phyloP scores from a whole-genome alignment of 495 filamentous ascomycete species.

The Lophium mytilinum region DNA sequence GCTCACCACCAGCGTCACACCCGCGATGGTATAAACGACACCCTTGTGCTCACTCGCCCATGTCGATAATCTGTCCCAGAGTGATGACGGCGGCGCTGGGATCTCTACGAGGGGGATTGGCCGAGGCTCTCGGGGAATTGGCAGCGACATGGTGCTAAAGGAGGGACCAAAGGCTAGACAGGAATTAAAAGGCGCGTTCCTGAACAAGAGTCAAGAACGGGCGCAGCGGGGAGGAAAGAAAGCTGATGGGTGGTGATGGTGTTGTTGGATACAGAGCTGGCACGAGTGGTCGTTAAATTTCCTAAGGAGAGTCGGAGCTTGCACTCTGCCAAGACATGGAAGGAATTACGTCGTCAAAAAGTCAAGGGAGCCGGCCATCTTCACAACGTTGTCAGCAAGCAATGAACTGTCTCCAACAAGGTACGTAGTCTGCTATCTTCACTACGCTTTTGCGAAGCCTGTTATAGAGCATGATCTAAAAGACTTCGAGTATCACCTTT shows the following conservation, averaged over 20 bases:
- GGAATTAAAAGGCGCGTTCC: background rate
- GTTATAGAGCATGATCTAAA: too few relatives aligned
- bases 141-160: conserved; percentile 16
- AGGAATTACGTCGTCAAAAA: background rate
- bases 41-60: conserved; percentile 96
- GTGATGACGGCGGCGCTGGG: conserved; percentile 51
- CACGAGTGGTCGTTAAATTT: conserved; percentile 12
- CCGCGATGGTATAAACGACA: conserved; percentile 89
- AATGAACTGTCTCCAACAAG: too few relatives aligned
- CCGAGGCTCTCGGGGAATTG: conserved; percentile 36
- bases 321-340: background rate
- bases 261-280: conserved; percentile 3
- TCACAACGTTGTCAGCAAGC: too few relatives aligned
- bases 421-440: too few relatives aligned
- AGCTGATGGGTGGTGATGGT: conserved; percentile 16
- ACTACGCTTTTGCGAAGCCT: too few relatives aligned
- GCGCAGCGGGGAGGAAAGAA: conserved; percentile 9
- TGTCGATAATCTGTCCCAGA: conserved; percentile 82
- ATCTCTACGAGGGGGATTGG: conserved; percentile 32
- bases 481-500: too few relatives aligned
- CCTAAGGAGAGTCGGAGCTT: background rate
- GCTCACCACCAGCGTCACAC: conserved; percentile 83
- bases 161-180: background rate
- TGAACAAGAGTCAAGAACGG: conserved; percentile 1
- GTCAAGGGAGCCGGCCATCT: background rate